Base-by-base conservation (phyloP, 2,329 filamentous ascomycete genomes). In the Neopestalotiopsis sp. region DNA sequence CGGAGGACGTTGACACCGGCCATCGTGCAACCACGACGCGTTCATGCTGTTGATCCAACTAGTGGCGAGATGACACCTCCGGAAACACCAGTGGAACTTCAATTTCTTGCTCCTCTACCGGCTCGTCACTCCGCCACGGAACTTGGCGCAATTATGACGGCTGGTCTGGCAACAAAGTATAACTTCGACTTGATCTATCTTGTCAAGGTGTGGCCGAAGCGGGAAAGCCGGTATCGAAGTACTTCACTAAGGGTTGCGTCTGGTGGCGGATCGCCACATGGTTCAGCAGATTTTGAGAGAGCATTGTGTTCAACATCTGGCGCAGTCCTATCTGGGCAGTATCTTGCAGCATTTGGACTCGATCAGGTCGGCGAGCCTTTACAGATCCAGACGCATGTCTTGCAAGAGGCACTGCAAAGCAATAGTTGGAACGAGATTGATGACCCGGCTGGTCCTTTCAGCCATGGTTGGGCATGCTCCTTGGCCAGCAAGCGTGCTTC, bases 111-210 rank as follows among this genome's bases (percentile, higher is more conserved):
- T 0, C 78, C 85, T 14, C 42, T 63, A 58, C 82, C 85, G 1
- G 79, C 82, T 40, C 77, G 79, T 24, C 83, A 78, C 67, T 79
- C 79, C 1, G 82, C 84, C 13, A 84, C 84, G 14, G 79, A 83
- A 20, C 78, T 82, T 0, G 87, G 86, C 2, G 87, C 87, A 7
- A 84, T 87, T 61, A 83, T 87, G 75, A 85, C 86, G 7, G 86
- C 86, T 1, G 81, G 85, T 40, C 87, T 90, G 52, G 88, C 88
- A 4, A 82, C 80, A 4, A 83, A 84, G 66, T 88, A 88, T 75
- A 82, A 86, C 66, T 89, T 90, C 66, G 86, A 89, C 71, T 80
- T 90, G 30, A 81, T 89, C 13, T 90, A 90, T 71, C 83, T 90
- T 38, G 84, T 89, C 71, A 89, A 86, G 71, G 78, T 90, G 14